These are phyloP conservation scores for Hapsidospora chrysogenum DNA, from an alignment of 495 filamentous ascomycete genomes.

Conservation along the genomic window DNA sequence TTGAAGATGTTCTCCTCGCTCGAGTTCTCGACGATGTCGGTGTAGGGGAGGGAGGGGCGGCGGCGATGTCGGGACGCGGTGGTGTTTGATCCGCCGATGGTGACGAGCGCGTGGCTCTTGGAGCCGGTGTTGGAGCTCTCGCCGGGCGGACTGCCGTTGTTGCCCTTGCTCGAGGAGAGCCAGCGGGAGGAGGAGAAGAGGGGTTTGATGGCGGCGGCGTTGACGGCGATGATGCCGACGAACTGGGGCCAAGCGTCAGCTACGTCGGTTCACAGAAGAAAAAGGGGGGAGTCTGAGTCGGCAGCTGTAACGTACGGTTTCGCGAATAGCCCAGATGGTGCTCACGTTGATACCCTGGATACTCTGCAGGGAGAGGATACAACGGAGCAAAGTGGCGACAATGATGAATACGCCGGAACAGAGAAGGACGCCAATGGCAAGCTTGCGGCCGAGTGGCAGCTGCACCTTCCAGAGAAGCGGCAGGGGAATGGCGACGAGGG, in stretches of 20 bases:
- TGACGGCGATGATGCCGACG: neutral
- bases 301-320: neutral
- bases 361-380: constrained; percentile 11
- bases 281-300: too few relatives aligned
- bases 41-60: neutral
- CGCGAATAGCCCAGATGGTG: neutral
- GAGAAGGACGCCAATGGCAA: constrained; percentile 24
- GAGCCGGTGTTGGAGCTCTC: neutral
- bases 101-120: neutral
- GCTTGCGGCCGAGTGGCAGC: constrained; percentile 21
- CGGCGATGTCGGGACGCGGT: neutral
- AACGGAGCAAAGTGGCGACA: constrained; percentile 25
- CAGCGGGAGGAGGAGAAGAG: neutral
- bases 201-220: neutral
- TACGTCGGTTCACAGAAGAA: neutral
- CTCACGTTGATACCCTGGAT: neutral
- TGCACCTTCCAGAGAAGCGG: constrained; percentile 29
- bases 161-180: neutral
- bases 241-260: neutral
- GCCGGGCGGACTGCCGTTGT: neutral
- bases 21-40: neutral
- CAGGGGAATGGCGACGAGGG: constrained; percentile 21
- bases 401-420: constrained; percentile 28
- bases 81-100: neutral
- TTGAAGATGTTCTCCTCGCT: neutral